These are phyloP conservation scores for Psidium guajava DNA, from an alignment of 345 rosid species.

Conservation along the genomic window DNA sequence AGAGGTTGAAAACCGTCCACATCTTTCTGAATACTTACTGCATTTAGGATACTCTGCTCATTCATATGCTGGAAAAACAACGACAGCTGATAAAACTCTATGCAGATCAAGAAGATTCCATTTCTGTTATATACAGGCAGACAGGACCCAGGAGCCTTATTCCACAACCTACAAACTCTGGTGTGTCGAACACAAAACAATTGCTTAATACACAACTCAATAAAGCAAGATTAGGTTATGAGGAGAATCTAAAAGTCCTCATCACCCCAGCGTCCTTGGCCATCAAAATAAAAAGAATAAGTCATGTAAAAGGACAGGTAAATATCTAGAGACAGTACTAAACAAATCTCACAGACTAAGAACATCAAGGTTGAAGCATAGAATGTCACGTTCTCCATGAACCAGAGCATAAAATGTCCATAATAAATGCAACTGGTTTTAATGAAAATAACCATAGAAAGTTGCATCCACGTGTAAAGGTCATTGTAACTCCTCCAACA, in stretches of 20 bases:
- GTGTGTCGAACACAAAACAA: not conserved
- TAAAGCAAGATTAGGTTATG: not conserved
- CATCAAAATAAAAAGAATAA: not conserved
- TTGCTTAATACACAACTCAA: not conserved
- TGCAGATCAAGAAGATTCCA: not conserved
- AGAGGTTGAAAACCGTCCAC: constrained; percentile 87
- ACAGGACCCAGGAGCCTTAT: not conserved
- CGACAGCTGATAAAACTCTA: not conserved
- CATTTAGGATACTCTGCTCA: constrained; percentile 65
- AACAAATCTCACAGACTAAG: not conserved
- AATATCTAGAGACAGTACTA: not conserved
- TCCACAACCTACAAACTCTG: not conserved
- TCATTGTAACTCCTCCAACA: not conserved
- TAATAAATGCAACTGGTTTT: not conserved
- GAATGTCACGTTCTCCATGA: not conserved
- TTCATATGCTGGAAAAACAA: constrained; percentile 55
- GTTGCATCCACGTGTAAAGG: not conserved
- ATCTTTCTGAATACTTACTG: constrained; percentile 71
- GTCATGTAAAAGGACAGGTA: not conserved
- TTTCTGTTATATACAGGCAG: not conserved
- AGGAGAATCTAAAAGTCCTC: not conserved
- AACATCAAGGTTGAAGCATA: not conserved
- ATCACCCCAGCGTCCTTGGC: not conserved
- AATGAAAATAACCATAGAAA: not conserved
- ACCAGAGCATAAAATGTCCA: not conserved